Evolutionary conservation across 441 rosid genomes (phyloP).

Genomic region (Lepidium campestre): DNA sequence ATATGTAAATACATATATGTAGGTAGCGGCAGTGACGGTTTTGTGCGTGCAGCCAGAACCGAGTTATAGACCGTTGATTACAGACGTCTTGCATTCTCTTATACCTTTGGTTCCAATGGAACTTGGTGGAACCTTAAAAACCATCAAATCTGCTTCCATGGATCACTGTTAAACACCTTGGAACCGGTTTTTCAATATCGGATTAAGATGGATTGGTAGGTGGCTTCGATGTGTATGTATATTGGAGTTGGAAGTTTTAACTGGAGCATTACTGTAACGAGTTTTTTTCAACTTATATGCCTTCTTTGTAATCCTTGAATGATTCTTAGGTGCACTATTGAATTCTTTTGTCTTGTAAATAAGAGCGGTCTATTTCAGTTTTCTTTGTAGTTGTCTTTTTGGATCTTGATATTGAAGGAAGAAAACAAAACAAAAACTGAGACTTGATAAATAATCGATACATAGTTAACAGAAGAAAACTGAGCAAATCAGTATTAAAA

Average conservation of each 20-base stretch:
- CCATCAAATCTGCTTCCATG: conserved; percentile 26
- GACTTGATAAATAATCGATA: not conserved
- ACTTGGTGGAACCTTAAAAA: conserved; percentile 76
- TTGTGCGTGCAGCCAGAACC: conserved; percentile 96
- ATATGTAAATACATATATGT: conserved; percentile 16
- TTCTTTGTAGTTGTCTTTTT: no score
- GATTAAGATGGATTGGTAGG: not conserved
- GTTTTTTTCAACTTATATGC: not conserved
- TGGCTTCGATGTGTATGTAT: conserved; percentile 9
- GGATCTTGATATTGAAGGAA: no score
- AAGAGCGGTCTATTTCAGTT: no score
- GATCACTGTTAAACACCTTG: conserved; percentile 15
- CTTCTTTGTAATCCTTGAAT: not conserved
- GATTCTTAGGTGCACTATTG: not conserved
- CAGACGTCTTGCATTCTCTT: conserved; percentile 86
- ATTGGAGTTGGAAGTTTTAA: not conserved
- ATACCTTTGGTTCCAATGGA: conserved; percentile 75
- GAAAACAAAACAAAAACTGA: no score
- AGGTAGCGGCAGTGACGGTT: conserved; percentile 97
- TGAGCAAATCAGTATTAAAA: not conserved
- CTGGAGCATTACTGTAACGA: conserved; percentile 6
- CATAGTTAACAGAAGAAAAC: not conserved
- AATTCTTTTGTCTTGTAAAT: conserved; percentile 4
- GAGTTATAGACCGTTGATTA: conserved; percentile 81
- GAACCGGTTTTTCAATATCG: not conserved